These are phyloP conservation scores for Fomitopsis palustris DNA, from an alignment of 1,284 basidiomycete genomes.

Conservation along the genomic window DNA sequence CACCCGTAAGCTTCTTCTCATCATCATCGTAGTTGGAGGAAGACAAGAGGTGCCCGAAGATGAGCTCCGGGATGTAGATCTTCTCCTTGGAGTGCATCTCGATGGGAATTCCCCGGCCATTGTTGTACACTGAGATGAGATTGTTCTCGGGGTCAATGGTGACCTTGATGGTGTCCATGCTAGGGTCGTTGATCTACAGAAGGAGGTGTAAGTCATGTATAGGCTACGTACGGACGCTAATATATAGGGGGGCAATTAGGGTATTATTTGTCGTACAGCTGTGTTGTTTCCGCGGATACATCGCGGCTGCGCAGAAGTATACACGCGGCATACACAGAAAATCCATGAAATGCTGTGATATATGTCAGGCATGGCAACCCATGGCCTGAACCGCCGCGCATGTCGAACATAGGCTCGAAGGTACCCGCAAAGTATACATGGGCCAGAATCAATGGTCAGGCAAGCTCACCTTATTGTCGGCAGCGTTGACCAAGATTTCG, in stretches of 20 bases:
- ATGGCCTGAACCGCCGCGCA: no score
- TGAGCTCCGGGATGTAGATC: conserved; percentile 96
- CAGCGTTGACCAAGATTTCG: conserved; percentile 98
- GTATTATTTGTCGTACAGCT: no score
- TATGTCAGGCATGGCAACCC: no score
- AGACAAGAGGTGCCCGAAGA: conserved; percentile 95
- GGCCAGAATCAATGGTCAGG: neutral
- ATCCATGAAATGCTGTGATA: no score
- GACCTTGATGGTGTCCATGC: conserved; percentile 89
- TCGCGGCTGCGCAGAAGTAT: no score
- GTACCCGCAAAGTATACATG: neutral
- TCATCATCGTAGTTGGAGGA: conserved; percentile 99
- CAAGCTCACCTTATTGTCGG: conserved; percentile 88
- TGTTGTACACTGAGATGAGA: conserved; percentile 93
- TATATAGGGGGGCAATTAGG: no score
- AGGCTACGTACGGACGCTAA: neutral
- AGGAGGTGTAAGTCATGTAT: neutral
- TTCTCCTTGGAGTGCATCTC: conserved; percentile 94
- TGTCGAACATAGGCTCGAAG: no score
- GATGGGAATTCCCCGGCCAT: conserved; percentile 95
- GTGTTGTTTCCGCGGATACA: no score
- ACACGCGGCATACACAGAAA: no score
- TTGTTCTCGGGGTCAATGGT: conserved; percentile 83
- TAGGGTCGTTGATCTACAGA: conserved; percentile 79
- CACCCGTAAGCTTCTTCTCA: conserved; percentile 98